Evolutionary conservation across 208 protist species (phyloP).

Genomic region (Wallacemonas rigidus): DNA sequence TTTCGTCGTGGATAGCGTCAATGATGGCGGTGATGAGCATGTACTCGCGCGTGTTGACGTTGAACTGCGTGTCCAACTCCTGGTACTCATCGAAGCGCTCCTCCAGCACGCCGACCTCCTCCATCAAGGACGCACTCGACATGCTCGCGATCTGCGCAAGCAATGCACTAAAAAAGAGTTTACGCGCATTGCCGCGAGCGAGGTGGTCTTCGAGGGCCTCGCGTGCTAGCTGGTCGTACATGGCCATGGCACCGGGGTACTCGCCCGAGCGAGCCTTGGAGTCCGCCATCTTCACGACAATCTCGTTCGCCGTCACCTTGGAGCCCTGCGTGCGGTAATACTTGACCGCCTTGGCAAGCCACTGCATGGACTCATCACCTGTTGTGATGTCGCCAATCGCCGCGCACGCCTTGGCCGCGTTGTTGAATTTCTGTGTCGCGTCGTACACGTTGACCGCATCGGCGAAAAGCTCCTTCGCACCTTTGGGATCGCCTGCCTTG

Average conservation of each 20-base stretch:
- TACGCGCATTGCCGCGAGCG: constrained; percentile 62
- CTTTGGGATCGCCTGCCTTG: constrained; percentile 50
- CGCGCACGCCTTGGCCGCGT: constrained; percentile 73
- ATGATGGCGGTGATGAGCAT: constrained; percentile 84
- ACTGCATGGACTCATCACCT: constrained; percentile 61
- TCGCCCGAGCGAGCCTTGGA: constrained; percentile 64
- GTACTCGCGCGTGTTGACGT: constrained; percentile 78
- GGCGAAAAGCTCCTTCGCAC: constrained; percentile 36
- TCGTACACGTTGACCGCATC: constrained; percentile 69
- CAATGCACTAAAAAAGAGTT: constrained; percentile 83
- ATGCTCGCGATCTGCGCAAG: constrained; percentile 76
- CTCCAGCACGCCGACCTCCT: constrained; percentile 62
- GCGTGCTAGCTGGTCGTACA: constrained; percentile 77
- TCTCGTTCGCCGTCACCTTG: constrained; percentile 68
- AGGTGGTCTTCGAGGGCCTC: constrained; percentile 79
- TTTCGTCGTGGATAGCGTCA: constrained; percentile 69
- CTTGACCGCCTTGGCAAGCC: constrained; percentile 64
- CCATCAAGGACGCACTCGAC: constrained; percentile 53
- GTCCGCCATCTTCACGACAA: constrained; percentile 76
- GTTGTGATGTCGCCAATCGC: constrained; percentile 62
- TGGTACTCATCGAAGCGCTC: constrained; percentile 86
- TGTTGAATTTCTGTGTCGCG: constrained; percentile 53
- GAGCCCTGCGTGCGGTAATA: constrained; percentile 72
- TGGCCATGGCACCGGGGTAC: constrained; percentile 56
- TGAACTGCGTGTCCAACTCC: constrained; percentile 88